Percentiles rank a stretch among this genome's conserved stretches.
phyloP scores from a whole-genome alignment of 1,284 basidiomycete genomes.

The Puccinia novopanici region DNA sequence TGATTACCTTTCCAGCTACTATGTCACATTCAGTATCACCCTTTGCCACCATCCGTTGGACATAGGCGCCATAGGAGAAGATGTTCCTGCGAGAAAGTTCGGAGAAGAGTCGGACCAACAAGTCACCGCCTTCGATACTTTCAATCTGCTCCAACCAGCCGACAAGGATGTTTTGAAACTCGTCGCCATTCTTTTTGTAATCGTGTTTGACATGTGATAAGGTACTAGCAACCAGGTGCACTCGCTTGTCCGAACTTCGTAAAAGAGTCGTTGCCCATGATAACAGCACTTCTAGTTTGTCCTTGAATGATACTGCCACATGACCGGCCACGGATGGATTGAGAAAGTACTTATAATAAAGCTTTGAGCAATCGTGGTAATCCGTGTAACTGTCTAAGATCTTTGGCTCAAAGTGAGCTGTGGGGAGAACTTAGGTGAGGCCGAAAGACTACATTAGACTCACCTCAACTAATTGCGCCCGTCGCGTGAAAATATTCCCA shows the following conservation, averaged over 20 bases:
- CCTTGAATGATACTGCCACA: constrained; percentile 35
- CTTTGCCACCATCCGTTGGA: constrained; percentile 50
- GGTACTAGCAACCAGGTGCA: constrained; percentile 35
- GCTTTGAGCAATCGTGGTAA: constrained; percentile 43
- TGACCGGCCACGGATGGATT: constrained; percentile 36
- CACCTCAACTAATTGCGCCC: constrained; percentile 50
- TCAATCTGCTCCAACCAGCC: constrained; percentile 51
- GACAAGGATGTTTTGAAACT: constrained; percentile 47
- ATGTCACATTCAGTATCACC: constrained; percentile 49
- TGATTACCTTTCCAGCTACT: constrained; percentile 43
- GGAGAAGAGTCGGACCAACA: constrained; percentile 48
- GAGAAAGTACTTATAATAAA: constrained; percentile 49
- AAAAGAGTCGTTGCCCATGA: constrained; percentile 47
- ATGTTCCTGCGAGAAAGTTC: constrained; percentile 45
- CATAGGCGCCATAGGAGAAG: constrained; percentile 49
- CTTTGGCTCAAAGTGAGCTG: constrained; percentile 19
- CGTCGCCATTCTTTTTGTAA: constrained; percentile 37
- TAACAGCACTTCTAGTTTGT: constrained; percentile 44
- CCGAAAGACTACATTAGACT: background rate
- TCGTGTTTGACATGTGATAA: constrained; percentile 42
- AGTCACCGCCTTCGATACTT: constrained; percentile 41
- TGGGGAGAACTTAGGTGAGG: background rate
- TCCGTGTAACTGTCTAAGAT: constrained; percentile 46
- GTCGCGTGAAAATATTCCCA: constrained; percentile 44
- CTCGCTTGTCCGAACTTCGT: constrained; percentile 22